These are phyloP conservation scores for Scedosporium apiospermum DNA, from an alignment of 2,329 filamentous ascomycete species.

Conservation along the genomic window DNA sequence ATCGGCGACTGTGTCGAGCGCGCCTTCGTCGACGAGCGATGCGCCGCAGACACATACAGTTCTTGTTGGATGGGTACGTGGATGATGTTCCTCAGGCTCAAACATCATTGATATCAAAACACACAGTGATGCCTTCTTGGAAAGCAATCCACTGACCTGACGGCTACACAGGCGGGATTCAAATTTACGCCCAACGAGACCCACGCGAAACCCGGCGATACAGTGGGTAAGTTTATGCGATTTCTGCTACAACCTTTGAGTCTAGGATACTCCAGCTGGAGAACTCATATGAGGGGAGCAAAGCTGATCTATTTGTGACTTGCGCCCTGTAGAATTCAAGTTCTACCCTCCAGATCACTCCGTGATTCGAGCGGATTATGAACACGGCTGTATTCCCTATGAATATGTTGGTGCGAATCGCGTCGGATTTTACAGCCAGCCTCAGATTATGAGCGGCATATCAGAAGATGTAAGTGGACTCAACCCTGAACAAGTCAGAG, in stretches of 20 bases:
- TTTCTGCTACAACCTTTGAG: background rate
- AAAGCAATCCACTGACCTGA: no score
- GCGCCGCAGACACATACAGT: constrained; percentile 9
- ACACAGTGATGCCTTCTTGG: no score
- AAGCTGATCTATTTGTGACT: background rate
- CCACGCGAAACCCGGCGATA: constrained; percentile 33
- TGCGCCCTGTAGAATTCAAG: constrained; percentile 33
- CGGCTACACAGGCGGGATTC: constrained; percentile 15
- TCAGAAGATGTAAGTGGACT: constrained; percentile 29
- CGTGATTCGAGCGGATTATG: constrained; percentile 50
- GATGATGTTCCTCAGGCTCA: no score
- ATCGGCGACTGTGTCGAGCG: background rate
- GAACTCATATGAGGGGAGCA: no score
- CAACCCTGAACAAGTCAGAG: background rate
- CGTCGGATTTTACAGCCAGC: constrained; percentile 45
- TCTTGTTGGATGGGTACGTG: constrained; percentile 10
- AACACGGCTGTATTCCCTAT: constrained; percentile 54
- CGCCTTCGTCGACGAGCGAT: constrained; percentile 5
- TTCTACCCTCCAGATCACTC: constrained; percentile 57
- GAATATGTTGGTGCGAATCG: constrained; percentile 38
- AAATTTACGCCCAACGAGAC: constrained; percentile 21
- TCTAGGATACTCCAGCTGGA: background rate
- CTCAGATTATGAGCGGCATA: constrained; percentile 33
- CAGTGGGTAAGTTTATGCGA: constrained; percentile 26
- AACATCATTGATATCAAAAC: no score